Evolutionary conservation across 495 filamentous ascomycete genomes (phyloP), one percentile per base, ranked within the genome.

Genomic region (Astrothelium macrocarpum): DNA sequence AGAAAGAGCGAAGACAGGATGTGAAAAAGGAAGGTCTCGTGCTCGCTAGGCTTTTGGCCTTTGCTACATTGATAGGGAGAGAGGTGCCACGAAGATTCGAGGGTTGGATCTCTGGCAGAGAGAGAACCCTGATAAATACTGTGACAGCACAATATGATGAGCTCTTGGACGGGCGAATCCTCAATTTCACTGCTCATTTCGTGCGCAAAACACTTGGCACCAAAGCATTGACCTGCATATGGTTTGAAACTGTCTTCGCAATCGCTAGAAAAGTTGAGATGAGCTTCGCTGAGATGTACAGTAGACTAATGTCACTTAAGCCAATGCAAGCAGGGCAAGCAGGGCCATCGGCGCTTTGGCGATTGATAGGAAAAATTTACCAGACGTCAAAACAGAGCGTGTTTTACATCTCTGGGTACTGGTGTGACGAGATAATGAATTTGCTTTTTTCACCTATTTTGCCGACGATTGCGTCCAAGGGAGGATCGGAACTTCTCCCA

Each of bases 131-230:
- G 62, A 68, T 70, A 76, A 16, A 71, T 72, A 34, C 71, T 69
- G 61, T 77, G 75, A 65, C 74, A 75, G 69, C 73, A 77, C 26
- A 77, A 67, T 23, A 77, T 66, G 28, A 75, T 60, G 36, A 70
- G 53, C 1, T 68, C 49, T 10, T 42, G 7, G 20, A 11, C n/a
- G 11, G 20, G 25, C 25, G n/a, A 28, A 10, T 26, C 7, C 5
- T 29, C 16, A 9, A 16, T 0, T 16, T 56, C 12, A 9, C 3
- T 3, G 7, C n/a, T 18, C 43, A 49, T 49, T 20, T 5, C 3
- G n/a, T 49, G 18, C 3, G 10, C 9, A 18, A 49, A 18, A 49
- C n/a, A 49, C 3, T 20, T 20, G n/a, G 43, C 18, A 3, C 43
- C n/a, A n/a, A n/a, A n/a, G n/a, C n/a, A n/a, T n/a, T n/a, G n/a